A percentile compares a stretch with the other conserved stretches of the same genome.
Evolutionary conservation across 1,284 basidiomycete species (phyloP).

Genomic region (Cerrena zonata): DNA sequence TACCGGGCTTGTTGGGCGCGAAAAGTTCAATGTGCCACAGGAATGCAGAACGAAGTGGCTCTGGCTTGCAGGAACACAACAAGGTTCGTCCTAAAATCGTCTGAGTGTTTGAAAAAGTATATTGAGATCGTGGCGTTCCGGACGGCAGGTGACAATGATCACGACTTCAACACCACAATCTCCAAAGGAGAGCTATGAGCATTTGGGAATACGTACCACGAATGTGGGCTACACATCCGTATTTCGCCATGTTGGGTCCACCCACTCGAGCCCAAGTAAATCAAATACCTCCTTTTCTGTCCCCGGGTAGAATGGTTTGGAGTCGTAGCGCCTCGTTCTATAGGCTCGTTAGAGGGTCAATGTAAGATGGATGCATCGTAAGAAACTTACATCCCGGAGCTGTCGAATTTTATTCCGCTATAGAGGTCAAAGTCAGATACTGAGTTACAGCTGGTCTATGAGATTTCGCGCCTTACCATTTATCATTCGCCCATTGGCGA

Average conservation of each 20-base stretch:
- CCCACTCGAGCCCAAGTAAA: conserved; percentile 60
- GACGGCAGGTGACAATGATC: too few species aligned
- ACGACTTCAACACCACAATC: too few species aligned
- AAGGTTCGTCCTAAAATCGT: too few species aligned
- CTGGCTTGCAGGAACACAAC: too few species aligned
- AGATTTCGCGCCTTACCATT: conserved; percentile 34
- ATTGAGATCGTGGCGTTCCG: too few species aligned
- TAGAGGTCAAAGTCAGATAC: conserved; percentile 1
- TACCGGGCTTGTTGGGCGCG: too few species aligned
- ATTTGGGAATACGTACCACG: too few species aligned
- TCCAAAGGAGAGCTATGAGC: too few species aligned
- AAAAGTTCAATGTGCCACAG: too few species aligned
- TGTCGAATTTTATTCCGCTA: conserved; percentile 76
- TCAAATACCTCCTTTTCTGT: conserved; percentile 69
- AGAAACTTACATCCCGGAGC: conserved; percentile 62
- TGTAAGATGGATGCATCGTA: not conserved
- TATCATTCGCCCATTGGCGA: conserved; percentile 61
- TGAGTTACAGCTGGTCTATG: not conserved
- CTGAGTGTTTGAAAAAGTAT: too few species aligned
- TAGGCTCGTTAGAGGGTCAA: not conserved
- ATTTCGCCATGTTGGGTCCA: conserved; percentile 65
- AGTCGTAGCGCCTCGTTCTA: conserved; percentile 61
- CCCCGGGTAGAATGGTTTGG: conserved; percentile 49
- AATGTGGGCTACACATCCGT: conserved; percentile 51
- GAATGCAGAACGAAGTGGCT: too few species aligned